These are phyloP conservation scores for Mortierella sp. DNA, from an alignment of 371 early-diverging fungal genomes.

Conservation along the genomic window DNA sequence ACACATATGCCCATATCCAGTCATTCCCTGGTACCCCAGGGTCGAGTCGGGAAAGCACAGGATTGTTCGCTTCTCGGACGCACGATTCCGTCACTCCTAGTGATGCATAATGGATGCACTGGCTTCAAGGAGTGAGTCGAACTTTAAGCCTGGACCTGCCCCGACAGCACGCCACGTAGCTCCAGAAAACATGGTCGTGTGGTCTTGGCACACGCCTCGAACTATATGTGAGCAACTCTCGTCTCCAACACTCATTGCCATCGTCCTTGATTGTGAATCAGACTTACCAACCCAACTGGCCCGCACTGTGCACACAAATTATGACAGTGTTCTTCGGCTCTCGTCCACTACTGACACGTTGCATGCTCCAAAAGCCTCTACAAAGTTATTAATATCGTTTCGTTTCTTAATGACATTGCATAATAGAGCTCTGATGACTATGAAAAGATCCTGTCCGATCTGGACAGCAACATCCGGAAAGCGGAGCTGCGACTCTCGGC, in stretches of 20 bases:
- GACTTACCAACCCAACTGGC: no score
- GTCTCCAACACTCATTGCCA: not conserved
- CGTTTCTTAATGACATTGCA: not conserved
- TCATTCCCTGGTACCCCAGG: not conserved
- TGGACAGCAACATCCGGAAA: conserved; percentile 80
- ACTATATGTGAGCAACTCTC: not conserved
- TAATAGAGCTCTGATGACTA: conserved; percentile 67
- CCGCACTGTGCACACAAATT: no score
- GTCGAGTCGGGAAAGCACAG: no score
- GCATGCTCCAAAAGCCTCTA: not conserved
- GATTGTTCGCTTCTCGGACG: no score
- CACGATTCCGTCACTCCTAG: no score
- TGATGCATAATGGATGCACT: no score
- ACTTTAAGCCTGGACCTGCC: not conserved
- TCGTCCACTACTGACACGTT: not conserved
- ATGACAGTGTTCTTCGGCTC: not conserved
- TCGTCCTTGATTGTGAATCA: no score
- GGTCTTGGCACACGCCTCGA: not conserved
- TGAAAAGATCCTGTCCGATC: conserved; percentile 81
- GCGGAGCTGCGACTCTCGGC: conserved; percentile 74
- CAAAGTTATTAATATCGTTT: conserved; percentile 23
- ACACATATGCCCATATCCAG: not conserved
- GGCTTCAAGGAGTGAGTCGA: no score
- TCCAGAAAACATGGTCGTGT: not conserved
- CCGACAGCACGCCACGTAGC: not conserved